Evolutionary conservation across 2,329 filamentous ascomycete species (phyloP), one percentile per base, ranked within the genome.

Genomic region (Aspergillus ibericus): DNA sequence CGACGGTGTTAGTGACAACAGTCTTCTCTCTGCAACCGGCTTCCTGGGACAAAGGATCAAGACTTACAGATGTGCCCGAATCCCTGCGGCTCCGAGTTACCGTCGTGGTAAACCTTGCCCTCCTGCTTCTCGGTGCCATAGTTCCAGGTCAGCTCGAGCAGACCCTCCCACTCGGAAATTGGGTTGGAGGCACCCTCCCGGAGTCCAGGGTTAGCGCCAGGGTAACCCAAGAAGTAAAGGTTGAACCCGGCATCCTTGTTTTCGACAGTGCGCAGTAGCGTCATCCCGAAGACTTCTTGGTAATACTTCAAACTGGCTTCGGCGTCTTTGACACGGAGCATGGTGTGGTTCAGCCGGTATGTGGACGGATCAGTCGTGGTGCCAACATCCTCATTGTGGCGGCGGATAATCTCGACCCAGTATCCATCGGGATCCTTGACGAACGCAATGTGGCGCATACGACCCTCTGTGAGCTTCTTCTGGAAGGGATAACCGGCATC

Each of bases 401-500:
- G 88, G 9, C 88, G 87, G 59, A 80, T 78, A 47, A 80, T 74
- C 63, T 78, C 77, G 16, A 81, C 78, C 82, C 91, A 93, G 75
- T 93, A 93, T 35, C 86, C 88, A 75, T 96, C 91, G 0, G 92
- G 92, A 67, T 96, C 92, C 55, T 96, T 84, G 1, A 83, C 93
- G 72, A 98, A 98, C 0, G 93, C 95, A 70, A 98, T 96, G 70
- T 90, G 78, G 70, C 83, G 84, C 91, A 96, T 96, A 58, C 88
- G 84, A 2, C 95, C 95, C 65, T 98, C 93, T 0, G 86, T 86
- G 58, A 98, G 81, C 78, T 91, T 96, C 86, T 98, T 98, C 82
- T 98, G 92, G 78, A 98, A 99, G 63, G 84, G 85, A 79, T 96
- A 96, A 0, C 93, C 93, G 6, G 90, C 92, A 72, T 93, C 90